These are phyloP conservation scores for Globomyces pollinis-pini DNA, from an alignment of 192 early-diverging fungal species.

Conservation along the genomic window DNA sequence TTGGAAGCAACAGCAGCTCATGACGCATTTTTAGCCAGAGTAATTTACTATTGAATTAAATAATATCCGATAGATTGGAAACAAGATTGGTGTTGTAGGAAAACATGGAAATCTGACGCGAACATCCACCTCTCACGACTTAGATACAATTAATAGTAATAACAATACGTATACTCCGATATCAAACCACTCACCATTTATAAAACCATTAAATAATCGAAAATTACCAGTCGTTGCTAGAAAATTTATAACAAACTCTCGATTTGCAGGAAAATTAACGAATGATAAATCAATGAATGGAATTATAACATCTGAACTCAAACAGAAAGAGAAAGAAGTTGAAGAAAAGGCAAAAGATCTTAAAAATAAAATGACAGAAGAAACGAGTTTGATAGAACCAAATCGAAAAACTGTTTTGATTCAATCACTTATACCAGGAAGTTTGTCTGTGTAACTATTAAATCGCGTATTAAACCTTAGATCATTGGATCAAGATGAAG, in stretches of 20 bases:
- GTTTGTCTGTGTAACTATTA: background rate
- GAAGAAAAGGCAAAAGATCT: too few relatives aligned
- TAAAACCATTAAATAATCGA: constrained; percentile 10
- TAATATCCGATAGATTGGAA: constrained; percentile 4
- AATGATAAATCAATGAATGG: too few relatives aligned
- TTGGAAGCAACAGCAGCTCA: constrained; percentile 9
- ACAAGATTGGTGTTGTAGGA: constrained; percentile 4
- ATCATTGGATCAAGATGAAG: too few relatives aligned
- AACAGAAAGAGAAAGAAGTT: background rate
- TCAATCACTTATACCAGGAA: background rate
- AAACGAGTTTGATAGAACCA: background rate
- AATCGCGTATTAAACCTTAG: too few relatives aligned
- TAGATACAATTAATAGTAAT: too few relatives aligned
- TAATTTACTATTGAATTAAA: background rate
- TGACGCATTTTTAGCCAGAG: constrained; percentile 11
- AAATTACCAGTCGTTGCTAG: constrained; percentile 2
- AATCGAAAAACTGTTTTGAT: background rate
- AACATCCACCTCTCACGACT: too few relatives aligned
- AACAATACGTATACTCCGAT: background rate
- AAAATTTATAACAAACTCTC: background rate
- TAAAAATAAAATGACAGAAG: too few relatives aligned
- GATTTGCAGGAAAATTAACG: too few relatives aligned
- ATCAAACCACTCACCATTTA: background rate
- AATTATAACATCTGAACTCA: too few relatives aligned
- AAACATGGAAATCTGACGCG: constrained; percentile 1